Base-by-base conservation (phyloP, 306 rosid species). In the Astragalus membranaceus region DNA sequence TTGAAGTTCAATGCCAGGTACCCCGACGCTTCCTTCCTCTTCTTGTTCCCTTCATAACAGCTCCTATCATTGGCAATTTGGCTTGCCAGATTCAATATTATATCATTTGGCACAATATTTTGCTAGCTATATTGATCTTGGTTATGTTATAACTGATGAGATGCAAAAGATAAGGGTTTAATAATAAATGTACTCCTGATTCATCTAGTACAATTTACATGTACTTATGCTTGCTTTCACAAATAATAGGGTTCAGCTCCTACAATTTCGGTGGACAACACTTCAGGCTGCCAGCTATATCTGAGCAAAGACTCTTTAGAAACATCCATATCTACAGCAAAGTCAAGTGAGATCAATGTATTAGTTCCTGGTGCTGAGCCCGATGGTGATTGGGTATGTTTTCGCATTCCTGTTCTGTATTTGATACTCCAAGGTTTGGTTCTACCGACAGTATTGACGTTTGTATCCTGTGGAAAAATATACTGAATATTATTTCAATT, bases 1-100 rank as follows among this genome's bases (percentile, higher is more conserved):
- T 95, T 73, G 99, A 95, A 83, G 97, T 87, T 82, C 99, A 95
- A 69, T 91, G 99, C 44, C 97, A 95, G 96, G 97, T 91, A 89
- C 43, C 60, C 57, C 35, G 13, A 10, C 35, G 42, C 30, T 13
- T 5, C 12, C 49, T 17, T 36, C 37, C 59, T 57, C 39, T 8
- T 70, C 43, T n/a, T 63, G 26, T 73, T 68, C 35, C 3, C 30
- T 35, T 35, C 66, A 16, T 69, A 11, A 47, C 48, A 61, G 23
- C 10, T 33, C 61, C 16, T 63, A 14, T 39, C n/a, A 53, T 14
- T 78, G 76, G 39, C 39, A 35, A 35, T 35, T 9, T 78, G 67
- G 80, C 11, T 15, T 68, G 68, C 35, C 61, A 10, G 10, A 8
- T 65, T 74, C 72, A 76, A 52, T 66, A 5, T 72, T 52, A 73